Percentiles rank a stretch among this genome's conserved stretches.
Evolutionary conservation across 2,329 filamentous ascomycete species (phyloP).

Genomic region (Didymosphaeria variabile): DNA sequence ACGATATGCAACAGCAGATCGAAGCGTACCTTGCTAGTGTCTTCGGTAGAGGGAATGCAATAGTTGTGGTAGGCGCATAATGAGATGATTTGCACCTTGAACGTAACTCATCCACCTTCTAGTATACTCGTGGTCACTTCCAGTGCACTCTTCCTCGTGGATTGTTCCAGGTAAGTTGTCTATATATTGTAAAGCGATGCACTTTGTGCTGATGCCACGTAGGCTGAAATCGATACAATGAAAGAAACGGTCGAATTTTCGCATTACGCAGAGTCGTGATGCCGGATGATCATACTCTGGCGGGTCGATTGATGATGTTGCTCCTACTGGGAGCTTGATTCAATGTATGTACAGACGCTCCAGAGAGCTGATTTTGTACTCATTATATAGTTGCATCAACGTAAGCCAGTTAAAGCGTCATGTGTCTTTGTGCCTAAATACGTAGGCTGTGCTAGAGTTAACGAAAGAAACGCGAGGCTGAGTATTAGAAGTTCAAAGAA

Average conservation of each 20-base stretch:
- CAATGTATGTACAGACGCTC: too few species aligned
- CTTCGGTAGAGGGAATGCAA: not conserved
- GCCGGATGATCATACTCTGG: not conserved
- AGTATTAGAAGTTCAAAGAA: too few species aligned
- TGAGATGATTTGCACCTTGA: not conserved
- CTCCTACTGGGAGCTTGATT: too few species aligned
- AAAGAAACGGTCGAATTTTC: not conserved
- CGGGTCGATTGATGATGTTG: too few species aligned
- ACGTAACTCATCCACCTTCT: not conserved
- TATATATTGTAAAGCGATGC: not conserved
- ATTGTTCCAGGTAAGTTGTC: not conserved
- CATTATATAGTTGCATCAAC: too few species aligned
- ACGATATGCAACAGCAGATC: not conserved
- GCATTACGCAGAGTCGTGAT: not conserved
- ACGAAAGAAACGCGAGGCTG: too few species aligned
- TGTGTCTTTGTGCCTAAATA: too few species aligned
- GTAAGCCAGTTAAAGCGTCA: too few species aligned
- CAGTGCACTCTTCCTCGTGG: slow-evolving; percentile 23
- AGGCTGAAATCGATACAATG: not conserved
- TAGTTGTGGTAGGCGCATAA: not conserved
- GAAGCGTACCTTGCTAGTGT: not conserved
- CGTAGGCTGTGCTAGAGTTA: too few species aligned
- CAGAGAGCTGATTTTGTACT: too few species aligned
- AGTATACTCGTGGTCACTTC: slow-evolving; percentile 23
- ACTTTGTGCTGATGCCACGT: not conserved